Evolutionary conservation across 2,329 filamentous ascomycete species (phyloP).

Genomic region (Sporothrix protearum): DNA sequence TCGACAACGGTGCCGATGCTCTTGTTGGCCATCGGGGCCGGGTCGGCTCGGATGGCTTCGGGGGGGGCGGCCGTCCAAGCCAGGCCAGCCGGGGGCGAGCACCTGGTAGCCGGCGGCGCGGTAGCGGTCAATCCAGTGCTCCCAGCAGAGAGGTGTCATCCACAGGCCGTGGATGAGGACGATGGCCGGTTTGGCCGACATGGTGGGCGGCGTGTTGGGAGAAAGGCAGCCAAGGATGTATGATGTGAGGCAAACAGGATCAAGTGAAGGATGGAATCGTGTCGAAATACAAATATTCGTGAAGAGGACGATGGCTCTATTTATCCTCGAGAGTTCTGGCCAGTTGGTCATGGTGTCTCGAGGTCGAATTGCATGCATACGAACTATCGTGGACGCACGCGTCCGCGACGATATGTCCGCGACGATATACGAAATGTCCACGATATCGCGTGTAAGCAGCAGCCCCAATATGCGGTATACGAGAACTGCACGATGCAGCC

Average conservation of each 20-base stretch:
- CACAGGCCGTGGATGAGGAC: slow-evolving; percentile 9
- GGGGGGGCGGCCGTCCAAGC: neutral
- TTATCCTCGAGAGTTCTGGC: neutral
- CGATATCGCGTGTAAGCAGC: neutral
- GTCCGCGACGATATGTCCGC: too few species aligned
- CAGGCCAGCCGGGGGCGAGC: neutral
- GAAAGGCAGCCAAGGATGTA: neutral
- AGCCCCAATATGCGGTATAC: neutral
- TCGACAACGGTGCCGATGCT: neutral
- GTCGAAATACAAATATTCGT: neutral
- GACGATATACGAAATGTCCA: neutral
- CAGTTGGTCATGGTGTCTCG: too few species aligned
- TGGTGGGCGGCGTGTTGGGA: neutral
- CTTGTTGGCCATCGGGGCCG: neutral
- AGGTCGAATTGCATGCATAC: too few species aligned
- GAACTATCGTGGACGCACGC: too few species aligned
- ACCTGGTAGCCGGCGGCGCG: neutral
- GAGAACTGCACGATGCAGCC: neutral
- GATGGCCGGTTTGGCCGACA: neutral
- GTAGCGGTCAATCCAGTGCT: slow-evolving; percentile 9
- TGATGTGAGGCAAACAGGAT: neutral
- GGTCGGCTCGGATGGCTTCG: neutral
- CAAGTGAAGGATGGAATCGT: neutral
- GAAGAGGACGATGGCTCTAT: neutral
- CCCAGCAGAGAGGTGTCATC: slow-evolving; percentile 8